Evolutionary conservation across 2,329 filamentous ascomycete species (phyloP), one percentile per base, ranked within the genome.

Genomic region (Aspergillus texensis): DNA sequence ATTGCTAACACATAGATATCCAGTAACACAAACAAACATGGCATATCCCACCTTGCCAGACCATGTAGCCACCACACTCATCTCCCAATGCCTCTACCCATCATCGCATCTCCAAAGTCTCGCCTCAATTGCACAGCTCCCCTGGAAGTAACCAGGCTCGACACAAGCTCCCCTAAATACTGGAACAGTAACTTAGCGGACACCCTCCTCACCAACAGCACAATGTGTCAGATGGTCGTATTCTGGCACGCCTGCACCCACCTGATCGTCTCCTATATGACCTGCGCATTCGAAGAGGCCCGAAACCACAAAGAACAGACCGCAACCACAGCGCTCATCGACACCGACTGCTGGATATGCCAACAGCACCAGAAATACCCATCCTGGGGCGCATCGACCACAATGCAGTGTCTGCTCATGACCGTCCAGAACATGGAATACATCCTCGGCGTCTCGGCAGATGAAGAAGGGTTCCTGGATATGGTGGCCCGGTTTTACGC

Each of bases 231-330:
- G 21, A 19, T 64, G 39, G 32, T 61, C 21, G 39, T 64, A 16
- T 57, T 55, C 30, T 65, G 63, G 63, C 36, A 63, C 50, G 24
- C 30, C 8, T 65, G 63, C 32, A n/a, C 32, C 54, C 63, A 66
- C n/a, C 48, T 60, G 14, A 39, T 50, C 11, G 19, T 21, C 14
- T 56, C 55, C 5, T 56, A 21, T 10, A 4, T 55, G 41, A 54
- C 53, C 43, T 65, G 57, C 21, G 24, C 65, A 24, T 61, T 62
- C 21, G 50, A 61, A 21, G 58, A 12, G n/a, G 24, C 30, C 2
- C 43, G n/a, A 21, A 28, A 30, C 36, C 62, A 64, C 41, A 19
- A 24, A 19, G 32, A n/a, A 10, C 21, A 58, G 9, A 46, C 24
- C 2, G 26, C 60, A 11, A 62, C 59, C 4, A 48, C 56, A 6